Percentiles rank a stretch among this genome's conserved stretches.
phyloP scores from a whole-genome alignment of 768 basidiomycete species.

The Mycena albidolilacea region DNA sequence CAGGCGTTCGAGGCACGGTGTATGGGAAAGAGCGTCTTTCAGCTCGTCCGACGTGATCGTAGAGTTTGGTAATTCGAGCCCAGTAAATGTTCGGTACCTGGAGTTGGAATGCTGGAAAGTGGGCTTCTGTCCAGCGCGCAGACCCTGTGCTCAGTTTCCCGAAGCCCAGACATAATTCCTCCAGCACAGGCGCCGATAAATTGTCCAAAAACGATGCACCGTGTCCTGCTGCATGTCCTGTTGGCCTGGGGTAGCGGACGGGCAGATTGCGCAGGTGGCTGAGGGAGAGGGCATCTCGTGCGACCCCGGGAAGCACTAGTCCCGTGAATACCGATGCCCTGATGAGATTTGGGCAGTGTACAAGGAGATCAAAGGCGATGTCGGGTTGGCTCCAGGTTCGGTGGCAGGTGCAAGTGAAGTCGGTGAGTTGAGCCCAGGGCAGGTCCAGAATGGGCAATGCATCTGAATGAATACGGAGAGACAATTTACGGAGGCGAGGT shows the following conservation, averaged over 20 bases:
- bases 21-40: neutral
- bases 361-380: neutral
- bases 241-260: too few relatives aligned
- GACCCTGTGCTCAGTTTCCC: too few relatives aligned
- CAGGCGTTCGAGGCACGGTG: neutral
- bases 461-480: too few relatives aligned
- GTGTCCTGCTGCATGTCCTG: too few relatives aligned
- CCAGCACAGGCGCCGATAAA: neutral
- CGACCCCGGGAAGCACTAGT: neutral
- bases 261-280: neutral
- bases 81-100: neutral
- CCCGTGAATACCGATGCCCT: neutral
- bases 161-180: neutral
- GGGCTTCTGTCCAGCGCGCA: neutral
- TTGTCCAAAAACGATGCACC: neutral
- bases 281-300: neutral
- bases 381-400: neutral
- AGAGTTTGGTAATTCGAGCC: neutral
- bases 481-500: too few relatives aligned
- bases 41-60: neutral
- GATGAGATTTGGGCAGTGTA: neutral
- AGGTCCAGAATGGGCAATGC: too few relatives aligned
- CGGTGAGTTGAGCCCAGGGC: too few relatives aligned
- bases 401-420: too few relatives aligned
- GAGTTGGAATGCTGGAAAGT: constrained; percentile 1